Conservation (phyloP, 768 basidiomycete genomes). For the Coprinopsis sp. region DNA sequence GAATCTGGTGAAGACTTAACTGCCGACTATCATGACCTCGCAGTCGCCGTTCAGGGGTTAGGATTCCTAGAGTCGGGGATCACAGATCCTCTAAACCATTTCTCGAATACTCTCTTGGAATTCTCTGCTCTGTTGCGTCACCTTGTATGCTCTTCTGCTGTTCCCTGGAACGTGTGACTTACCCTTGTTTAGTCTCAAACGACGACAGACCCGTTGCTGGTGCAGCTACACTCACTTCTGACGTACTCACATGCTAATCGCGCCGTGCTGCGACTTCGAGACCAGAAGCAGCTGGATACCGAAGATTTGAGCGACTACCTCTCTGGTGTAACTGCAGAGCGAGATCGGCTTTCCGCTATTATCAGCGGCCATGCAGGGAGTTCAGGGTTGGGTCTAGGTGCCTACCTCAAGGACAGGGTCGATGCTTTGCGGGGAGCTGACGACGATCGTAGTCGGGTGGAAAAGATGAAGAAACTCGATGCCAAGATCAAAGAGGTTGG, state of each 20-base stretch:
- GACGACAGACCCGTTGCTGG: constrained; percentile 87
- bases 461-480: constrained; percentile 91
- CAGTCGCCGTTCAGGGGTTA: constrained; percentile 92
- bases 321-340: constrained; percentile 86
- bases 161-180: constrained; percentile 1
- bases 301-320: constrained; percentile 96
- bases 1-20: constrained; percentile 91
- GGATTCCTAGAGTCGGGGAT: constrained; percentile 98
- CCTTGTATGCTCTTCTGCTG: constrained; percentile 44
- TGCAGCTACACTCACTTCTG: constrained; percentile 87
- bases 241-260: constrained; percentile 92
- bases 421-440: constrained; percentile 90
- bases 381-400: constrained; percentile 76
- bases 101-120: constrained; percentile 92
- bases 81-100: constrained; percentile 94
- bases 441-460: constrained; percentile 88
- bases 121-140: constrained; percentile 89
- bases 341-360: constrained; percentile 87
- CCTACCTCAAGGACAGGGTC: constrained; percentile 89
- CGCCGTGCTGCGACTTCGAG: constrained; percentile 89
- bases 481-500: constrained; percentile 91
- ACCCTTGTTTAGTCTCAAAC: constrained; percentile 61
- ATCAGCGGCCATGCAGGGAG: constrained; percentile 86
- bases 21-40: constrained; percentile 95
- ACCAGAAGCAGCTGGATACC: constrained; percentile 98